Percentiles rank a stretch among this genome's conserved stretches.
These are phyloP conservation scores for Lasiodiplodia hormozganensis DNA, from an alignment of 2,329 filamentous ascomycete species.

Conservation along the genomic window DNA sequence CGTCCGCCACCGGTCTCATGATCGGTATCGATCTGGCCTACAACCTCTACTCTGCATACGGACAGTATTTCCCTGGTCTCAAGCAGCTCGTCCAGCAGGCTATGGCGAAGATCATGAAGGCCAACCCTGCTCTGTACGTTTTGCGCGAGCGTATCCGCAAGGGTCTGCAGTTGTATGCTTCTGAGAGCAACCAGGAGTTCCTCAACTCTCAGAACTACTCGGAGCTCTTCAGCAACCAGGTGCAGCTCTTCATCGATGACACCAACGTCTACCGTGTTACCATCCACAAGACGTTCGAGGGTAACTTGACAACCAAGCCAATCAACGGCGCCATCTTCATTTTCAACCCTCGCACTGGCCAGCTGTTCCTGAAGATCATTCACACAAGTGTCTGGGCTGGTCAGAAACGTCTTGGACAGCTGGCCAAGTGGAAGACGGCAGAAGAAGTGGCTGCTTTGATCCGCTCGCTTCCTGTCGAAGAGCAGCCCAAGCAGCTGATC, in stretches of 20 bases:
- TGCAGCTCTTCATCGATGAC: slow-evolving; percentile 98
- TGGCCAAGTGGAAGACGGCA: slow-evolving; percentile 99
- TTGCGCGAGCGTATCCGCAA: slow-evolving; percentile 97
- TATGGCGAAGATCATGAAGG: slow-evolving; percentile 99
- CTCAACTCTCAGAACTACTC: slow-evolving; percentile 99
- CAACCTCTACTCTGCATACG: slow-evolving; percentile 97
- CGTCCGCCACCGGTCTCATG: slow-evolving; percentile 95
- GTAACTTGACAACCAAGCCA: slow-evolving; percentile 97
- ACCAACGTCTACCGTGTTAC: slow-evolving; percentile 99
- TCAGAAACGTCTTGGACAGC: slow-evolving; percentile 96
- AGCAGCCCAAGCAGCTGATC: slow-evolving; percentile 98
- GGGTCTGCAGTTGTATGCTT: slow-evolving; percentile 96
- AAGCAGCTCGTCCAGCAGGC: slow-evolving; percentile 96
- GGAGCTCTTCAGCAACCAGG: slow-evolving; percentile 98
- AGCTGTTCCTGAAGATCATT: slow-evolving; percentile 98
- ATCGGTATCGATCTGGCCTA: slow-evolving; percentile 97
- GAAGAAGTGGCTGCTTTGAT: slow-evolving; percentile 99
- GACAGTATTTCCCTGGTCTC: slow-evolving; percentile 97
- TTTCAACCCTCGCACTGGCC: slow-evolving; percentile 98
- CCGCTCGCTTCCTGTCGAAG: slow-evolving; percentile 92
- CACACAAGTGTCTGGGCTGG: slow-evolving; percentile 99
- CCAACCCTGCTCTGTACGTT: slow-evolving; percentile 95
- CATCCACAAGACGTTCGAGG: slow-evolving; percentile 99
- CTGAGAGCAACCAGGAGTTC: slow-evolving; percentile 99
- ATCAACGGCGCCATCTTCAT: slow-evolving; percentile 99